Evolutionary conservation across 2,329 filamentous ascomycete species (phyloP).

Genomic region (Chaetomium strumarium): DNA sequence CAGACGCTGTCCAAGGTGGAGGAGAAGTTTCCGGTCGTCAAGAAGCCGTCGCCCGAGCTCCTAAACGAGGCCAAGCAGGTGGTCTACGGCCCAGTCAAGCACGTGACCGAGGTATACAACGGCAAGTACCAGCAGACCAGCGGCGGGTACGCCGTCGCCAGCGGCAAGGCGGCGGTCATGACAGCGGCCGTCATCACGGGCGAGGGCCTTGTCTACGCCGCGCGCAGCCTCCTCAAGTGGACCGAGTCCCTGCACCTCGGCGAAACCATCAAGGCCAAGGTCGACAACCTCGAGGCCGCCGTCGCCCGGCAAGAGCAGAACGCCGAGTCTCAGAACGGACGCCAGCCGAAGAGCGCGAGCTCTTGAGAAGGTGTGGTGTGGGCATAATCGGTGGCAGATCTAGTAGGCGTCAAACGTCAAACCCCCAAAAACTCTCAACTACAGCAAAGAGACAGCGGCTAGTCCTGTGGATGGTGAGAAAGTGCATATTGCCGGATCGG

Average conservation of each 20-base stretch:
- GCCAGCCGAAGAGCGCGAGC: neutral
- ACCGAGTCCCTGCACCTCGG: neutral
- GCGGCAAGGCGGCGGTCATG: slow-evolving; percentile 63
- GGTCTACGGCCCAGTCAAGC: slow-evolving; percentile 54
- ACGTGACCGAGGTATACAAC: slow-evolving; percentile 8
- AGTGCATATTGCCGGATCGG: too few species aligned
- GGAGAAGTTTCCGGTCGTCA: slow-evolving; percentile 64
- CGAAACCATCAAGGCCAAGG: neutral
- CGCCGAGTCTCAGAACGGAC: neutral
- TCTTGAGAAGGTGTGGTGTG: neutral
- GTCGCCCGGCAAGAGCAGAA: neutral
- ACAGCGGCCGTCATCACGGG: slow-evolving; percentile 62
- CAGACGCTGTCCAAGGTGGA: slow-evolving; percentile 65
- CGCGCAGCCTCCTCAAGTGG: slow-evolving; percentile 50
- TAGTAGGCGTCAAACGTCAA: neutral
- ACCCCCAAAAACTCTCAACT: neutral
- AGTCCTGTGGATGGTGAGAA: too few species aligned
- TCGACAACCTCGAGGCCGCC: slow-evolving; percentile 2
- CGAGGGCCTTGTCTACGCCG: slow-evolving; percentile 54
- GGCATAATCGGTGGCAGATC: neutral
- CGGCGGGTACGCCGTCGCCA: slow-evolving; percentile 44
- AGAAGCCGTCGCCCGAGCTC: slow-evolving; percentile 61
- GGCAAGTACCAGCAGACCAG: neutral
- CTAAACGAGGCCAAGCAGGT: slow-evolving; percentile 57
- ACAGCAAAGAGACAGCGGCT: neutral